These are phyloP conservation scores for Aspergillus sp. DNA, from an alignment of 2,329 filamentous ascomycete genomes.

Conservation along the genomic window DNA sequence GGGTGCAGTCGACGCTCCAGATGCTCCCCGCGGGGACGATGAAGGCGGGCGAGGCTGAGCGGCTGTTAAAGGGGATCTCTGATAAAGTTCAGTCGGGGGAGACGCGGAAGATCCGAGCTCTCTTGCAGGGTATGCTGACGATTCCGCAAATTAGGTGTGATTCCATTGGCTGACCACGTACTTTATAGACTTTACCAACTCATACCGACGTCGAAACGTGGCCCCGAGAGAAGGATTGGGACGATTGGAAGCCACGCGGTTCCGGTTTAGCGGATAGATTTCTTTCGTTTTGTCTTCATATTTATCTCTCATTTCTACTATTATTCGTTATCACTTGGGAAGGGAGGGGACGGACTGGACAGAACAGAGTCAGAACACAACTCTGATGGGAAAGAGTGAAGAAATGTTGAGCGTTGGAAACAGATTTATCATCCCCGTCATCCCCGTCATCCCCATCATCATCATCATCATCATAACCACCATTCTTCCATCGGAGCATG, in stretches of 20 bases:
- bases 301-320: neutral
- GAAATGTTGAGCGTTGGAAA: neutral
- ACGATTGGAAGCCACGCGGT: slow-evolving; percentile 81
- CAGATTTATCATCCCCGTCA: neutral
- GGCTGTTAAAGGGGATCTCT: slow-evolving; percentile 78
- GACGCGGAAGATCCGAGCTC: slow-evolving; percentile 77
- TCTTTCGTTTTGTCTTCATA: slow-evolving; percentile 5
- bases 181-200: slow-evolving; percentile 81
- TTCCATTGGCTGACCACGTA: slow-evolving; percentile 15
- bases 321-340: slow-evolving; percentile 2
- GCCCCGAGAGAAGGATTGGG: slow-evolving; percentile 92
- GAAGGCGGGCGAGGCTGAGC: slow-evolving; percentile 76
- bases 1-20: slow-evolving; percentile 82
- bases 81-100: slow-evolving; percentile 72
- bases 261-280: slow-evolving; percentile 71
- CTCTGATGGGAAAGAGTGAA: slow-evolving; percentile 12
- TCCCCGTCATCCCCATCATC: neutral
- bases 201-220: slow-evolving; percentile 89
- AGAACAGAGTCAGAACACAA: slow-evolving; percentile 10
- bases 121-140: slow-evolving; percentile 67
- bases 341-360: neutral
- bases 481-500: neutral
- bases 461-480: neutral
- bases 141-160: neutral
- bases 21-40: slow-evolving; percentile 84